Evolutionary conservation across 768 basidiomycete species (phyloP).

Genomic region (Lactarius evosmus): DNA sequence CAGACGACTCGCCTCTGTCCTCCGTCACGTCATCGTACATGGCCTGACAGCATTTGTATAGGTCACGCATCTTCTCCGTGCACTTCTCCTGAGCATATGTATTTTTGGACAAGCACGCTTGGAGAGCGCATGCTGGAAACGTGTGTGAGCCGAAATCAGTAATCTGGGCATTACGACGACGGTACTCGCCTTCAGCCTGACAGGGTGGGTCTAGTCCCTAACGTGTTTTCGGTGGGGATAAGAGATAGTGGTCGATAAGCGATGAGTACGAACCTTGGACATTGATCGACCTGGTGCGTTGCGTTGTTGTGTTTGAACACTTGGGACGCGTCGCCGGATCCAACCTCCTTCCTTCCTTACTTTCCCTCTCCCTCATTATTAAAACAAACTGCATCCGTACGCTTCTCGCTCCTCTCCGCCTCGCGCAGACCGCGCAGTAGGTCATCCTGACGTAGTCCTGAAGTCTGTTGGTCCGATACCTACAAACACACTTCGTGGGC

Average conservation of each 20-base stretch:
- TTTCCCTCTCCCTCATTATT: no score
- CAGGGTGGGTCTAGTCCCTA: conserved; percentile 22
- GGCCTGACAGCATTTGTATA: conserved; percentile 60
- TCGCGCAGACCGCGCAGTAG: neutral
- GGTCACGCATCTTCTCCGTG: conserved; percentile 44
- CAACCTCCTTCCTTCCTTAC: no score
- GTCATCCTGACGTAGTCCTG: no score
- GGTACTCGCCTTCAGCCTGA: conserved; percentile 24
- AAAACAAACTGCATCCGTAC: no score
- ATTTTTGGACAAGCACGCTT: conserved; percentile 59
- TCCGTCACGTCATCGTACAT: conserved; percentile 49
- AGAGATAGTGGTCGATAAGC: neutral
- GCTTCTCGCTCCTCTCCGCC: neutral
- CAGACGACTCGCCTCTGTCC: conserved; percentile 48
- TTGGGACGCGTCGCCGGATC: no score
- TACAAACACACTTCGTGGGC: no score
- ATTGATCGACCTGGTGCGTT: neutral
- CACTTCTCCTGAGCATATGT: conserved; percentile 66
- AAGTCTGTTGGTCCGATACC: no score
- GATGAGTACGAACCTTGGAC: conserved; percentile 8
- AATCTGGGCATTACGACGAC: neutral
- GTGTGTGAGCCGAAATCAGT: neutral
- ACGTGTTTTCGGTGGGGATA: neutral
- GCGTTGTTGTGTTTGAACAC: neutral
- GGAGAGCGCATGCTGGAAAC: conserved; percentile 57